These are phyloP conservation scores for Lachnellula willkommii DNA, from an alignment of 2,329 filamentous ascomycete species.

Conservation along the genomic window DNA sequence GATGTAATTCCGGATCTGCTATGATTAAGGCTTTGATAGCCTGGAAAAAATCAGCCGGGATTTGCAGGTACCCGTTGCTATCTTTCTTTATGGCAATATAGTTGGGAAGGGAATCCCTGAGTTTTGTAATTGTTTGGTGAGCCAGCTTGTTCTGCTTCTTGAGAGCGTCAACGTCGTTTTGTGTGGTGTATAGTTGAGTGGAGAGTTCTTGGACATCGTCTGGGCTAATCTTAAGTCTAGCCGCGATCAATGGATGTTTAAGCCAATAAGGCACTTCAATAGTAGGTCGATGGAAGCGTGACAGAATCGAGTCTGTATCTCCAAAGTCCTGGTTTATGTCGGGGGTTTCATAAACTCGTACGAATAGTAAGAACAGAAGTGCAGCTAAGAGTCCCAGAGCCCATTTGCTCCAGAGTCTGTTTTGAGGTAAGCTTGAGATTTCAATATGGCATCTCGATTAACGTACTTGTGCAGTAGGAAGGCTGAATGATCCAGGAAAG, in stretches of 20 bases:
- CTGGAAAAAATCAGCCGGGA: slow-evolving; percentile 60
- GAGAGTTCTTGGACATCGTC: slow-evolving; percentile 21
- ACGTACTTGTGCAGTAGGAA: too few species aligned
- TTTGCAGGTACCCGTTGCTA: slow-evolving; percentile 46
- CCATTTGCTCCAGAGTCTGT: too few species aligned
- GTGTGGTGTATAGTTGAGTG: slow-evolving; percentile 17
- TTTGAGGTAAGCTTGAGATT: too few species aligned
- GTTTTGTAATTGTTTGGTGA: slow-evolving; percentile 31
- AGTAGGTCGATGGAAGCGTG: slow-evolving; percentile 17
- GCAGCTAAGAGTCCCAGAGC: too few species aligned
- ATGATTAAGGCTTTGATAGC: slow-evolving; percentile 54
- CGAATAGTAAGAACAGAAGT: too few species aligned
- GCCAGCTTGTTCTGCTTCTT: slow-evolving; percentile 17
- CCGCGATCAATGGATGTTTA: slow-evolving; percentile 14
- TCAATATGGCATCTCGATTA: too few species aligned
- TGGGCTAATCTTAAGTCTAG: slow-evolving; percentile 13
- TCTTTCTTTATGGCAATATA: slow-evolving; percentile 50
- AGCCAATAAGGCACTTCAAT: slow-evolving; percentile 16
- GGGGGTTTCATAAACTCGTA: too few species aligned
- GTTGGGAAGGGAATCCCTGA: slow-evolving; percentile 50
- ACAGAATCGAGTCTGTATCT: neutral
- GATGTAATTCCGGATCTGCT: slow-evolving; percentile 27
- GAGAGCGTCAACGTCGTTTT: slow-evolving; percentile 20
- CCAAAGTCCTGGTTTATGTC: neutral
- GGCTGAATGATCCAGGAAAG: too few species aligned